Evolutionary conservation across 306 rosid genomes (phyloP).

Genomic region (Purshia tridentata): DNA sequence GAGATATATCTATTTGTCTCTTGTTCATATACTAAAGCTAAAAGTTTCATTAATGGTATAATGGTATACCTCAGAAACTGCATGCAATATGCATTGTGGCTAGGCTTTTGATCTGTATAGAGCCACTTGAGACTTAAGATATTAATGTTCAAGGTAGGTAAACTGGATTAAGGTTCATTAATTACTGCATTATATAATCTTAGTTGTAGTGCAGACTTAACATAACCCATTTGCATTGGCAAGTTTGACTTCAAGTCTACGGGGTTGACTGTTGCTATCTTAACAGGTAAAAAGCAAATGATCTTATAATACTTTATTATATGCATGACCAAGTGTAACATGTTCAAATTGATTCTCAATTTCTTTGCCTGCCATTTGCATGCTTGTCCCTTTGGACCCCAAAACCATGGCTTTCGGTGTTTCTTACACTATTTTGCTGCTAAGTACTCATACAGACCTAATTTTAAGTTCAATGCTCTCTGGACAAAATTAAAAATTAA

Average conservation of each 20-base stretch:
- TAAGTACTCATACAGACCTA: background rate
- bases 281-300: slow-evolving; percentile 42
- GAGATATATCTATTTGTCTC: no score
- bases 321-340: background rate
- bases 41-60: no score
- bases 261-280: slow-evolving; percentile 42
- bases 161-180: background rate
- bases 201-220: slow-evolving; percentile 20
- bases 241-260: slow-evolving; percentile 26
- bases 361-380: slow-evolving; percentile 16
- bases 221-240: slow-evolving; percentile 6
- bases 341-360: slow-evolving; percentile 17
- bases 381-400: slow-evolving; percentile 5
- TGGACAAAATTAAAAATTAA: no score
- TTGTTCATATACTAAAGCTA: no score
- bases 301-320: no score
- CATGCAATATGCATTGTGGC: no score
- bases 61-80: no score
- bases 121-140: background rate
- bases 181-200: background rate
- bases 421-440: slow-evolving; percentile 2
- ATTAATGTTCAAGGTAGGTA: slow-evolving; percentile 10
- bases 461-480: background rate
- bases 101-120: background rate
- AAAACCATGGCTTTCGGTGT: slow-evolving; percentile 22